Evolutionary conservation across 805 yeast genomes (phyloP).

Genomic region (Trichomonascus vanleenenianus): DNA sequence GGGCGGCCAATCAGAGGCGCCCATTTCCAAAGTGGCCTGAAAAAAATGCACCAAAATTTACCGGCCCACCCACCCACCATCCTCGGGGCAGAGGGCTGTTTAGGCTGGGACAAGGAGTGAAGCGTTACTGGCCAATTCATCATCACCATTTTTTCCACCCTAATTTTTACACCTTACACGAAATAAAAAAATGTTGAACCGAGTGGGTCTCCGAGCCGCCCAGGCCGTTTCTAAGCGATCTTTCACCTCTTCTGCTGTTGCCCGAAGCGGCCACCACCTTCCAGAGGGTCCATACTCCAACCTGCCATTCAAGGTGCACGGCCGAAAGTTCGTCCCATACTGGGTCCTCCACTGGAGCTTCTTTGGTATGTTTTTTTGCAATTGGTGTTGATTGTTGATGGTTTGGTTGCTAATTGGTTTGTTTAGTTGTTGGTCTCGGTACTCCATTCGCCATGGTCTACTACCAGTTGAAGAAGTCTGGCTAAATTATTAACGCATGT

Average conservation of each 20-base stretch:
- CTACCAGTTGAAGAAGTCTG: slow-evolving; percentile 86
- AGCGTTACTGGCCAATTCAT: not conserved
- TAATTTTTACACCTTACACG: not conserved
- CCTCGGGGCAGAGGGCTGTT: too few species aligned
- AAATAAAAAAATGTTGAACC: slow-evolving; percentile 11
- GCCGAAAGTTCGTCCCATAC: slow-evolving; percentile 78
- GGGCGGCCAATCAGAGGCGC: too few species aligned
- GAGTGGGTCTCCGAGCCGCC: slow-evolving; percentile 15
- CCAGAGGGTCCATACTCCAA: slow-evolving; percentile 84
- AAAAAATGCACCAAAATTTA: too few species aligned
- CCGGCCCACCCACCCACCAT: too few species aligned
- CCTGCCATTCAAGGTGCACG: slow-evolving; percentile 89
- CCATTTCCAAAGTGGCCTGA: too few species aligned
- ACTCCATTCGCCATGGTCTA: slow-evolving; percentile 72
- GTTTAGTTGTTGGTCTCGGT: slow-evolving; percentile 47
- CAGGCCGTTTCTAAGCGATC: slow-evolving; percentile 21
- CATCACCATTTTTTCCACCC: not conserved
- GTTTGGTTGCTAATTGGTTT: slow-evolving; percentile 23
- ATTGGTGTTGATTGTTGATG: not conserved
- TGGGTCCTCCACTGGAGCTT: slow-evolving; percentile 75
- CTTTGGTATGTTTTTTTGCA: slow-evolving; percentile 39
- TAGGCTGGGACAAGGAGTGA: not conserved
- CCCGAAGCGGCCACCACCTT: slow-evolving; percentile 40
- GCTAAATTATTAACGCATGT: slow-evolving; percentile 25
- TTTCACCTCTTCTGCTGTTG: slow-evolving; percentile 30